Percentiles rank a stretch among this genome's conserved stretches.
Evolutionary conservation across 331 rosid species (phyloP).

Genomic region (Malus hybrid): DNA sequence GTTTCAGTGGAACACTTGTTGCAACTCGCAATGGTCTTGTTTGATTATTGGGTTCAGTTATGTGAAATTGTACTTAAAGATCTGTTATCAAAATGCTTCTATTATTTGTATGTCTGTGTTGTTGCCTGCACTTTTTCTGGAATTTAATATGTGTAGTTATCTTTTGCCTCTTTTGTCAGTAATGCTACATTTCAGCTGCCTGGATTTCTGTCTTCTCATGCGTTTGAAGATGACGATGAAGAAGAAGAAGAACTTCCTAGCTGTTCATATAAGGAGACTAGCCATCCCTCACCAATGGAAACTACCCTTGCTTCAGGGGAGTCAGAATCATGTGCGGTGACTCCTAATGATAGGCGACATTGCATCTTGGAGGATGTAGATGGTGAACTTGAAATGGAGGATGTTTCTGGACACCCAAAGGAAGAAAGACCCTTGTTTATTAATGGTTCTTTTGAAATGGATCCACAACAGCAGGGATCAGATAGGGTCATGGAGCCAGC

Average conservation of each 20-base stretch:
- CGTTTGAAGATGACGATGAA: constrained; percentile 69
- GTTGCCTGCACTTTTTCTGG: constrained; percentile 6
- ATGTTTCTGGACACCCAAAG: constrained; percentile 85
- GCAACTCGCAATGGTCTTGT: neutral
- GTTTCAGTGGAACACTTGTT: neutral
- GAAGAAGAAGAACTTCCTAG: constrained; percentile 56
- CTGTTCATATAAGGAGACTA: constrained; percentile 43
- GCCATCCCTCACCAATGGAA: constrained; percentile 46
- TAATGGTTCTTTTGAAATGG: constrained; percentile 40
- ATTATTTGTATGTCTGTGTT: neutral
- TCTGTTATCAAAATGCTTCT: neutral
- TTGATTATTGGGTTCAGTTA: neutral
- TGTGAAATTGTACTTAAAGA: neutral
- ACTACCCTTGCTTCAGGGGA: constrained; percentile 47
- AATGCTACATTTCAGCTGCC: constrained; percentile 98
- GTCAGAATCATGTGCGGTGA: constrained; percentile 54
- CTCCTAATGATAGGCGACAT: constrained; percentile 91
- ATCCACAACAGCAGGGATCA: constrained; percentile 32
- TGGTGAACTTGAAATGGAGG: constrained; percentile 99
- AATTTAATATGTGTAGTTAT: constrained; percentile 13
- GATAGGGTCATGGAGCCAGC: constrained; percentile 36
- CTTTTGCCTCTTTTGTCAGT: constrained; percentile 43
- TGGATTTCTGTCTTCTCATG: constrained; percentile 67
- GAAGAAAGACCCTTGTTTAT: constrained; percentile 49
- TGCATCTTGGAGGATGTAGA: constrained; percentile 95